Base-by-base conservation (phyloP, 1,284 basidiomycete species). In the Irpex lacteus region DNA sequence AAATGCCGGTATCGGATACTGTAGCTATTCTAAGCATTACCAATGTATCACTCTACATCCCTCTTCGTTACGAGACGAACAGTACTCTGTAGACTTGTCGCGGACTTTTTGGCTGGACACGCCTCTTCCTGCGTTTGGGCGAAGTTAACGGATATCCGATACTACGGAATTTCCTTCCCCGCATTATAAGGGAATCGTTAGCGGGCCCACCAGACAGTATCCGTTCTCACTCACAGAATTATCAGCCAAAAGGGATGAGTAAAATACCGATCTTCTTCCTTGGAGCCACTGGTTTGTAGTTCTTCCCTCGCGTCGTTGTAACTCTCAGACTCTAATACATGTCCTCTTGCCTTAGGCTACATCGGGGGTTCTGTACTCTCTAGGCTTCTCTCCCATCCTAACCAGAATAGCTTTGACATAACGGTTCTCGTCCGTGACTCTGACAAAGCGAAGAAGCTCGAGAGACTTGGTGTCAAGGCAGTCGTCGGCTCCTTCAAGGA, bases 291-390 rank as follows among this genome's bases (percentile, higher is more conserved):
- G 68, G 68, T 69, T 21, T 19, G 61, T 36, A 15, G 19, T 15
- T 5, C 8, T 44, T 15, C 40, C 15, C 15, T 44, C 40, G 8
- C 40, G 40, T 11, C 40, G 8, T 44, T 15, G 1, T n/a, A 6
- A 2, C 49, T 57, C 2, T 15, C 26, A 32, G 26, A 37, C 50
- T 3, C 34, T 5, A 34, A 19, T 21, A 8, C 15, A 47, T 47
- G 44, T 4, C 11, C 44, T 52, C 18, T 18, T n/a, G n/a, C 32
- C 18, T 32, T 34, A 73, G 72, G 72, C 21, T 73, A 72, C 57
- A 67, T 73, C 57, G 72, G 71, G 58, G 72, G 70, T 9, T 61
- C 66, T 15, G 61, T 71, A 44, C 61, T 72, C 2, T 61, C 66
- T 18, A 66, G 64, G 21, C 69, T 73, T 18, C 62, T 72, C 32